Conservation (phyloP, 202 grass and related monocot genomes). For the Bolboschoenoplectus hybrid region DNA sequence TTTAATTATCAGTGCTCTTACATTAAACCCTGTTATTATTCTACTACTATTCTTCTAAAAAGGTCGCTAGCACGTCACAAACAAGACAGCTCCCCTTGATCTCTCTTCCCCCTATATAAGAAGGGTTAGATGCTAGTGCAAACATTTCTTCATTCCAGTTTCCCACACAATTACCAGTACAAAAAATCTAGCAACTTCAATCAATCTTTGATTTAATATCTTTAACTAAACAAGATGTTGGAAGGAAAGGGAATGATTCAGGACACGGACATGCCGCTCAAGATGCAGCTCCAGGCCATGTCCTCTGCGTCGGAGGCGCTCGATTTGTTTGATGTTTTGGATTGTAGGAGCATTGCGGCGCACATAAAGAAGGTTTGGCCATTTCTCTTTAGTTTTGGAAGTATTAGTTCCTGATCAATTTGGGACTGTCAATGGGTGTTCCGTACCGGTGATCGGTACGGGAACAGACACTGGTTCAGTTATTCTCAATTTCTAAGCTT, state of each 20-base stretch:
- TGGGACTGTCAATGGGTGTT: not conserved
- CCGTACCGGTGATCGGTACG: not conserved
- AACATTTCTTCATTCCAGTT: constrained; percentile 6
- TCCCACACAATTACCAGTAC: not conserved
- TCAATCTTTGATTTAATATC: not conserved
- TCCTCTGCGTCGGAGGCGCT: constrained; percentile 75
- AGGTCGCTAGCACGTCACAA: constrained; percentile 19
- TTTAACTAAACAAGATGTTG: constrained; percentile 53
- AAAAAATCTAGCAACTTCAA: not conserved
- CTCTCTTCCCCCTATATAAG: not conserved
- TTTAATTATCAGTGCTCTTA: too few species aligned
- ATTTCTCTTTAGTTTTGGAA: not conserved
- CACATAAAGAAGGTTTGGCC: constrained; percentile 85
- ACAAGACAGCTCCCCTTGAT: constrained; percentile 6
- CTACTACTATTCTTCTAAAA: not conserved
- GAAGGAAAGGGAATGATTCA: constrained; percentile 93
- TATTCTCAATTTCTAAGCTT: not conserved
- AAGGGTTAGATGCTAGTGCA: not conserved
- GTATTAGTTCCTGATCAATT: not conserved
- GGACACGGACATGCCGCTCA: constrained; percentile 94
- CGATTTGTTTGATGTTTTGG: constrained; percentile 83
- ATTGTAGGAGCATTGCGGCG: constrained; percentile 76
- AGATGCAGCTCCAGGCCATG: constrained; percentile 92
- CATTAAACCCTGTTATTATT: not conserved
- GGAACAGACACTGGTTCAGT: not conserved